Evolutionary conservation across 2,329 filamentous ascomycete genomes (phyloP).

Genomic region (Lachnellula cervina): DNA sequence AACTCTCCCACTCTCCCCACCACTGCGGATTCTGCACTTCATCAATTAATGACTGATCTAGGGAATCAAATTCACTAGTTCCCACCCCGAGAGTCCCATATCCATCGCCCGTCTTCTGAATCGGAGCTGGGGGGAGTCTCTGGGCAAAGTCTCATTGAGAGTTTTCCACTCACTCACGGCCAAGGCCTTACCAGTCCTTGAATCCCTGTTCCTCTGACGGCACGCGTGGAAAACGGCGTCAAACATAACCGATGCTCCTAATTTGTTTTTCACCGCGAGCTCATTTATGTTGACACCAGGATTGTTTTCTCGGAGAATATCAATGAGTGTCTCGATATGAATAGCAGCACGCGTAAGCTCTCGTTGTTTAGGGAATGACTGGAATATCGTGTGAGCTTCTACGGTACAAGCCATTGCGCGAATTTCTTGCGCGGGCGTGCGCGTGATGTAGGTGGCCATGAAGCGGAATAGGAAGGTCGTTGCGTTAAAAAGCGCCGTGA

Average conservation of each 20-base stretch:
- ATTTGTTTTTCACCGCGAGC: conserved; percentile 3
- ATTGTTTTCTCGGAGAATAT: too few species aligned
- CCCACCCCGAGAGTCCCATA: too few species aligned
- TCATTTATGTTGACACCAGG: neutral
- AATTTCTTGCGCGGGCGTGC: neutral
- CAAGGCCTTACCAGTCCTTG: neutral
- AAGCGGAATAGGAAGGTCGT: conserved; percentile 6
- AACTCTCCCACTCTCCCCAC: conserved; percentile 11
- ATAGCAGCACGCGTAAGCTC: too few species aligned
- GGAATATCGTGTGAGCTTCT: too few species aligned
- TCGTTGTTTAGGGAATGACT: too few species aligned
- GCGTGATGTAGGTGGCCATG: conserved; percentile 1
- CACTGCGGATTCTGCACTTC: conserved; percentile 8
- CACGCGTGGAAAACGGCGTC: conserved; percentile 8
- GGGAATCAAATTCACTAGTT: too few species aligned
- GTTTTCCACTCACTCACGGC: too few species aligned
- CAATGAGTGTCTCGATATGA: too few species aligned
- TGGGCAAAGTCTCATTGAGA: too few species aligned
- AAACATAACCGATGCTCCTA: conserved; percentile 8
- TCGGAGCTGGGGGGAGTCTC: too few species aligned
- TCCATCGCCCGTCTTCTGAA: too few species aligned
- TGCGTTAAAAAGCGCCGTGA: conserved; percentile 7
- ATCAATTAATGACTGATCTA: neutral
- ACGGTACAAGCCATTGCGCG: too few species aligned
- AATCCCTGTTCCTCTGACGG: conserved; percentile 9